Percentiles rank a stretch among this genome's conserved stretches.
phyloP scores from a whole-genome alignment of 2,329 filamentous ascomycete genomes.

The Cadophora malorum region DNA sequence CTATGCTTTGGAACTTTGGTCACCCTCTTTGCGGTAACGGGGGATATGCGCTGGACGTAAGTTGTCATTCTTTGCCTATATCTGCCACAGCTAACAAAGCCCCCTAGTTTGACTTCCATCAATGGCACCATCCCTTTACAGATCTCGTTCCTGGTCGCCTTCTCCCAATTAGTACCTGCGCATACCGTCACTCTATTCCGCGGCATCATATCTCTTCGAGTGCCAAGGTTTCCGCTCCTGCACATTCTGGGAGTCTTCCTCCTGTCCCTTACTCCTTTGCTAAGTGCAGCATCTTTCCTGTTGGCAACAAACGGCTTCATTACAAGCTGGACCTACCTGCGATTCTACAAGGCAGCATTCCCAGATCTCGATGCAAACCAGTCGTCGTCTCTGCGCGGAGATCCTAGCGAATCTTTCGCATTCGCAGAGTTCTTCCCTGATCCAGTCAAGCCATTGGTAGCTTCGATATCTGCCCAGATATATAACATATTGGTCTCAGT shows the following conservation, averaged over 20 bases:
- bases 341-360: slow-evolving; percentile 86
- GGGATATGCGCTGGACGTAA: slow-evolving; percentile 72
- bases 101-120: slow-evolving; percentile 74
- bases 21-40: slow-evolving; percentile 73
- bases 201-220: slow-evolving; percentile 85
- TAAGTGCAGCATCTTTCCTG: slow-evolving; percentile 74
- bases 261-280: slow-evolving; percentile 66
- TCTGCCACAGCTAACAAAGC: slow-evolving; percentile 34
- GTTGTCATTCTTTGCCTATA: slow-evolving; percentile 45
- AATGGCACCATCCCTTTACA: slow-evolving; percentile 89
- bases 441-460: slow-evolving; percentile 77
- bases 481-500: slow-evolving; percentile 78
- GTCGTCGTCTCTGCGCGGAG: slow-evolving; percentile 73
- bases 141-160: slow-evolving; percentile 92
- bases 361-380: slow-evolving; percentile 71
- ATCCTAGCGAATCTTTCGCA: slow-evolving; percentile 94
- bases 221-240: slow-evolving; percentile 74
- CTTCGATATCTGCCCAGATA: slow-evolving; percentile 73
- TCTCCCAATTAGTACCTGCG: slow-evolving; percentile 96
- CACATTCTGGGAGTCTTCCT: slow-evolving; percentile 77
- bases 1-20: slow-evolving; percentile 76
- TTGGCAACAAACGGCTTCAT: slow-evolving; percentile 83
- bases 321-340: slow-evolving; percentile 91
- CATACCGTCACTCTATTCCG: slow-evolving; percentile 96
- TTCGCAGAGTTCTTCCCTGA: slow-evolving; percentile 96